These are phyloP conservation scores for Apiotrichum domesticum DNA, from an alignment of 1,284 basidiomycete genomes.

Conservation along the genomic window DNA sequence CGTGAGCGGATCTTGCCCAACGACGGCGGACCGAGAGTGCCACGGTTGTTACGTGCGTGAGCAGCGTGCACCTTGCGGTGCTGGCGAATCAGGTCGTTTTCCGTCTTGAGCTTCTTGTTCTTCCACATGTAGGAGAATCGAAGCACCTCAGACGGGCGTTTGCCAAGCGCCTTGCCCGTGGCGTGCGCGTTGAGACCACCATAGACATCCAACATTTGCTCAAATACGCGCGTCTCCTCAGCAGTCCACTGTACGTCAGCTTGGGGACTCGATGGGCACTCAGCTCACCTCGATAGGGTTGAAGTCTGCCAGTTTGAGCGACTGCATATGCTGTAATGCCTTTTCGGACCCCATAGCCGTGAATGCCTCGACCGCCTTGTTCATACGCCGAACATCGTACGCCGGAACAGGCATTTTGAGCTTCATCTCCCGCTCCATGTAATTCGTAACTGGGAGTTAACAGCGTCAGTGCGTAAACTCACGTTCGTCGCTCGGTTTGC, in stretches of 20 bases:
- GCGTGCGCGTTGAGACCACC: conserved; percentile 44
- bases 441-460: conserved; percentile 20
- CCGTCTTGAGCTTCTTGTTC: conserved; percentile 40
- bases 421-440: conserved; percentile 31
- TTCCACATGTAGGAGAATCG: conserved; percentile 47
- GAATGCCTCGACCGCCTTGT: conserved; percentile 26
- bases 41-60: conserved; percentile 33
- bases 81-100: conserved; percentile 42
- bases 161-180: conserved; percentile 32
- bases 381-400: conserved; percentile 35
- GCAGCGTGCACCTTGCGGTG: conserved; percentile 34
- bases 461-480: conserved; percentile 5
- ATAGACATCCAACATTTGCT: conserved; percentile 32
- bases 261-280: not conserved
- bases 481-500: conserved; percentile 34
- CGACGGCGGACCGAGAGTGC: conserved; percentile 40
- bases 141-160: conserved; percentile 40
- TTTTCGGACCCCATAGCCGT: conserved; percentile 25
- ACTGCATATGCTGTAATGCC: conserved; percentile 28
- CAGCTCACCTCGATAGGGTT: conserved; percentile 29
- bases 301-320: conserved; percentile 28
- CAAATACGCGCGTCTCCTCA: conserved; percentile 26
- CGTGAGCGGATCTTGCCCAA: conserved; percentile 34
- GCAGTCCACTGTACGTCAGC: conserved; percentile 29
- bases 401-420: conserved; percentile 33